Conservation (phyloP, 208 protist species). For the Vickermania spadyakhi region DNA sequence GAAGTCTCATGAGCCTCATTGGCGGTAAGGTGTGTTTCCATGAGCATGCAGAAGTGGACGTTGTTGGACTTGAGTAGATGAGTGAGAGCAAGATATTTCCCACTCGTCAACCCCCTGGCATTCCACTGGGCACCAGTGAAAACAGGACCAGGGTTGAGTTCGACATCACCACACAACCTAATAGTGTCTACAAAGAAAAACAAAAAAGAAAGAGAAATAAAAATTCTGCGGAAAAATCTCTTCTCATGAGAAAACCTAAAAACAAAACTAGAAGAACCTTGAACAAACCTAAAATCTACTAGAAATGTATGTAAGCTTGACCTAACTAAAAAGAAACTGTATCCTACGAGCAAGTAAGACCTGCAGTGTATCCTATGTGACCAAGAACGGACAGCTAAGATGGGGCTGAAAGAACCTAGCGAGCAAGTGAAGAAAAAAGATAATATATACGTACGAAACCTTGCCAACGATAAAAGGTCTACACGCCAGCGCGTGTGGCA, state of each 20-base stretch:
- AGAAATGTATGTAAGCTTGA: neutral
- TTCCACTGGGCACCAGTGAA: neutral
- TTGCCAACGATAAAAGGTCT: neutral
- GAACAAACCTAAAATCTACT: neutral
- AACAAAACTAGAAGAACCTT: neutral
- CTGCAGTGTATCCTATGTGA: neutral
- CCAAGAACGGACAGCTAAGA: neutral
- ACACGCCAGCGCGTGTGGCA: neutral
- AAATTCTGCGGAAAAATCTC: neutral
- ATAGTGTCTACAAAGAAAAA: neutral
- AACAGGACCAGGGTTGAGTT: neutral
- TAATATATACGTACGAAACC: slow-evolving; percentile 1
- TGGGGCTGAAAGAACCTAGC: neutral
- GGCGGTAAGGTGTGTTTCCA: slow-evolving; percentile 3
- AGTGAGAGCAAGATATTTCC: neutral
- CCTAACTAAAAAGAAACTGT: neutral
- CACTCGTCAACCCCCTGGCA: neutral
- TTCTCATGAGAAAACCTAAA: neutral
- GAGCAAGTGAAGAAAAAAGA: neutral
- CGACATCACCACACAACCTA: slow-evolving; percentile 1
- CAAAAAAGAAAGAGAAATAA: neutral
- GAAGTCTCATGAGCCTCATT: neutral
- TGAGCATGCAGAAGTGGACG: neutral
- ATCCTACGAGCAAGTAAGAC: neutral
- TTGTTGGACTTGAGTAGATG: neutral